Evolutionary conservation across 441 rosid genomes (phyloP).

Genomic region (Pelargonium fulgidum): DNA sequence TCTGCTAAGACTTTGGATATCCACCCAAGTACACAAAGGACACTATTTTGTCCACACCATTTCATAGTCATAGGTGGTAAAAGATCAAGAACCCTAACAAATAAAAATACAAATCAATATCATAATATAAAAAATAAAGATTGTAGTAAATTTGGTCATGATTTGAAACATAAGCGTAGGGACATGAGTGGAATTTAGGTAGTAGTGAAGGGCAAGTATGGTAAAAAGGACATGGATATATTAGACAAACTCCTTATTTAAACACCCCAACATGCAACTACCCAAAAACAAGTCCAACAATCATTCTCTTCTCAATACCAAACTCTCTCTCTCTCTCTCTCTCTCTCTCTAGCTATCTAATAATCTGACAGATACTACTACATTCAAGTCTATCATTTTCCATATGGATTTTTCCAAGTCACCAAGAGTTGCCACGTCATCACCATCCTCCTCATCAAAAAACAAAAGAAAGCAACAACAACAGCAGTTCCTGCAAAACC

Average conservation of each 20-base stretch:
- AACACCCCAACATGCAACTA: conserved; percentile 20
- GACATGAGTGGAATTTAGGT: conserved; percentile 14
- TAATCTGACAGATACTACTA: conserved; percentile 2
- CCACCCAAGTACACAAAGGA: too few species aligned
- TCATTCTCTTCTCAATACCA: conserved; percentile 12
- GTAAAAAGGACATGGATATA: not conserved
- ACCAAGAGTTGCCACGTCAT: conserved; percentile 12
- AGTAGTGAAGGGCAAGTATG: not conserved
- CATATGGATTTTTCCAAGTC: conserved; percentile 31
- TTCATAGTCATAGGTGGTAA: too few species aligned
- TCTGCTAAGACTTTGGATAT: too few species aligned
- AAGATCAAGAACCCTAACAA: too few species aligned
- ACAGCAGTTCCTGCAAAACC: conserved; percentile 16
- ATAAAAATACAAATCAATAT: too few species aligned
- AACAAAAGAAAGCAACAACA: conserved; percentile 49
- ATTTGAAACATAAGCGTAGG: not conserved
- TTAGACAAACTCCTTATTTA: conserved; percentile 20
- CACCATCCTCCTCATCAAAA: conserved; percentile 28
- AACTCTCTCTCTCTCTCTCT: not conserved
- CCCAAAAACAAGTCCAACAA: conserved; percentile 10
- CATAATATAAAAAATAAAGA: too few species aligned
- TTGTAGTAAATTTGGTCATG: too few species aligned
- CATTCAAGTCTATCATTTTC: not conserved
- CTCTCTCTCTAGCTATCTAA: not conserved
- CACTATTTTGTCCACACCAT: too few species aligned